phyloP scores from a whole-genome alignment of 164 flowering plant genomes.

The Vitis rotundifolia region DNA sequence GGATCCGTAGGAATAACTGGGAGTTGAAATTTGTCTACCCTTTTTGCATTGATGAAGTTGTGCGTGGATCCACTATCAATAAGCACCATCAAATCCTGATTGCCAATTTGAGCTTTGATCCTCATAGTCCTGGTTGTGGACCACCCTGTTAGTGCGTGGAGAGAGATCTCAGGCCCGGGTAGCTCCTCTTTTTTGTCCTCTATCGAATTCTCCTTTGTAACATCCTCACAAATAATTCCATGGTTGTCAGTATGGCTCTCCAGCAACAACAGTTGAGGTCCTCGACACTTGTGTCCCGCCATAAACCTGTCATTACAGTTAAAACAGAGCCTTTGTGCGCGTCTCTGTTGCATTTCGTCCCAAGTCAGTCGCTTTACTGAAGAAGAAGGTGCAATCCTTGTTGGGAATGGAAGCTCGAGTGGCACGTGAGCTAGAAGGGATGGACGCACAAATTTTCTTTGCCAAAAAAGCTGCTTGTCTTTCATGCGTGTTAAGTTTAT shows the following conservation, averaged over 20 bases:
- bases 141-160: conserved; percentile 15
- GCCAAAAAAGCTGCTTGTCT: not conserved
- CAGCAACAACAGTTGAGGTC: not conserved
- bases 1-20: not conserved
- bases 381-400: not conserved
- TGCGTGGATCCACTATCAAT: too few relatives aligned
- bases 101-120: not conserved
- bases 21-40: not conserved
- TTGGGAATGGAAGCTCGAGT: not conserved
- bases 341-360: not conserved
- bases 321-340: not conserved
- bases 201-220: not conserved
- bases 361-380: not conserved
- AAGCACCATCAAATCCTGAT: not conserved
- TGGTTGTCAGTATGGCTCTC: not conserved
- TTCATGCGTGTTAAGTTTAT: not conserved
- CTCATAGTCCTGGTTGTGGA: conserved; percentile 2
- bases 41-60: too few relatives aligned
- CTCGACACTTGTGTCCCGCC: too few relatives aligned
- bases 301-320: not conserved
- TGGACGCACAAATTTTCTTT: not conserved
- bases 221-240: not conserved
- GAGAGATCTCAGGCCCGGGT: conserved; percentile 1
- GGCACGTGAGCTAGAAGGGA: not conserved
- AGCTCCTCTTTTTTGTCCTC: not conserved